Evolutionary conservation across 768 basidiomycete genomes (phyloP), one percentile per base, ranked within the genome.

Genomic region (Galerina sulciceps): DNA sequence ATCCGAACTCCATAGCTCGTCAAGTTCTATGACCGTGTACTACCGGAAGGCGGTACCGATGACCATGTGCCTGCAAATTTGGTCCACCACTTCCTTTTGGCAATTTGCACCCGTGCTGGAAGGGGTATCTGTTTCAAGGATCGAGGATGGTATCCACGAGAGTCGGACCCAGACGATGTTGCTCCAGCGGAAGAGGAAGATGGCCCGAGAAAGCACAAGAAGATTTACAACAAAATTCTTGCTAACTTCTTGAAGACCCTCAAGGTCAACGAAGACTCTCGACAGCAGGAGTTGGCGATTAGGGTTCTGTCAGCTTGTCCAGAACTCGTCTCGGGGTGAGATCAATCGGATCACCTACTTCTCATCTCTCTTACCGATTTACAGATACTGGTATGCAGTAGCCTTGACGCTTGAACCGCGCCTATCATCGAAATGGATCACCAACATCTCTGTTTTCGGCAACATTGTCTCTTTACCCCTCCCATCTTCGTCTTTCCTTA

Each of bases 381-480:
- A 22, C 61, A 92, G 90, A 14, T 94, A 89, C 66, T 93, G 91
- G 90, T 69, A 86, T 13, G 79, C 79, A 1, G 85, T 83, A 4
- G 81, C 81, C 2, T 73, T 93, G 35, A 90, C 91, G 0, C 79
- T 96, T 4, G 94, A 96, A 65, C 93, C 94, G 0, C 86, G 94
- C 2, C 81, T 95, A 5, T 91, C 92, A 0, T 91, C 91, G 0
- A 90, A 89, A 68, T 99, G 96, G 95, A 87, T 98, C 34, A 85
- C 90, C 0, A 96, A 94, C 57, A 87, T 97, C 62, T 79, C 92
- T 4, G 90, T 95, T 67, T 85, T 93, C 40, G 92, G 89, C 2
- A 80, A 81, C 8, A 82, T 98, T 53, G 80, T 97, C 50, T 89
- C 91, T 0, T 81, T 94, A 0, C 86, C 91, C 0, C 75, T 94